phyloP scores from a whole-genome alignment of 352 stramenopile species.

The Phytopythium cucurbitacearum region DNA sequence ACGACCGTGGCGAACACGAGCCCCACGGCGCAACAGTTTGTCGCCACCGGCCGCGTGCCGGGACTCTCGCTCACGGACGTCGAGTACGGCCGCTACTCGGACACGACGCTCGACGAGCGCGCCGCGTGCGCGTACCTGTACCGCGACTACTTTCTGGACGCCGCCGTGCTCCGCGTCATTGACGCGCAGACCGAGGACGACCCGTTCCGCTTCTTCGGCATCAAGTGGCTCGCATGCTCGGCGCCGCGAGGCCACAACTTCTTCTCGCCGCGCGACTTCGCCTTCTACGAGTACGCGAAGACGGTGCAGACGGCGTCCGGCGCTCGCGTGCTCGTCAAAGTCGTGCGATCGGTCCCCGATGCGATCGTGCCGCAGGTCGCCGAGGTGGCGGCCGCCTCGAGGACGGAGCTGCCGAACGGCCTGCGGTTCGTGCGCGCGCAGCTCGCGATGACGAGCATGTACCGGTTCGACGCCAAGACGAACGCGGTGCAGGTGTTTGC shows the following conservation, averaged over 20 bases:
- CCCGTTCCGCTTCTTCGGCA: slow-evolving; percentile 66
- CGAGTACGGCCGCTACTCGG: slow-evolving; percentile 64
- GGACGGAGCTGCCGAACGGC: slow-evolving; percentile 15
- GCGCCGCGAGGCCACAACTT: slow-evolving; percentile 40
- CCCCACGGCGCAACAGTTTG: slow-evolving; percentile 33
- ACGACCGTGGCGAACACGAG: not conserved
- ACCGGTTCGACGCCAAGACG: slow-evolving; percentile 43
- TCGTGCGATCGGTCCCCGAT: slow-evolving; percentile 53
- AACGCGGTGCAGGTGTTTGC: slow-evolving; percentile 66
- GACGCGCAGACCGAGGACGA: slow-evolving; percentile 59
- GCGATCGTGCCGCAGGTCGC: slow-evolving; percentile 32
- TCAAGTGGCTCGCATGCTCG: slow-evolving; percentile 67
- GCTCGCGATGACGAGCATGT: slow-evolving; percentile 61
- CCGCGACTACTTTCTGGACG: slow-evolving; percentile 64
- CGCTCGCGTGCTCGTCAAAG: slow-evolving; percentile 55
- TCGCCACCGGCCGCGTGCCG: slow-evolving; percentile 49
- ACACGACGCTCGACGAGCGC: slow-evolving; percentile 67
- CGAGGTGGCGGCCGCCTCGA: slow-evolving; percentile 6
- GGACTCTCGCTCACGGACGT: slow-evolving; percentile 57
- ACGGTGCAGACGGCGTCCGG: slow-evolving; percentile 25
- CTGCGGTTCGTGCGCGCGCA: slow-evolving; percentile 50
- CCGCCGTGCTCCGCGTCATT: slow-evolving; percentile 53
- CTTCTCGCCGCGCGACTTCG: slow-evolving; percentile 52
- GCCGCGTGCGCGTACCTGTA: slow-evolving; percentile 52
- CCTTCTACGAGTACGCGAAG: slow-evolving; percentile 59